Evolutionary conservation across 352 stramenopile species (phyloP).

Genomic region (Thalassiosira oceanica): DNA sequence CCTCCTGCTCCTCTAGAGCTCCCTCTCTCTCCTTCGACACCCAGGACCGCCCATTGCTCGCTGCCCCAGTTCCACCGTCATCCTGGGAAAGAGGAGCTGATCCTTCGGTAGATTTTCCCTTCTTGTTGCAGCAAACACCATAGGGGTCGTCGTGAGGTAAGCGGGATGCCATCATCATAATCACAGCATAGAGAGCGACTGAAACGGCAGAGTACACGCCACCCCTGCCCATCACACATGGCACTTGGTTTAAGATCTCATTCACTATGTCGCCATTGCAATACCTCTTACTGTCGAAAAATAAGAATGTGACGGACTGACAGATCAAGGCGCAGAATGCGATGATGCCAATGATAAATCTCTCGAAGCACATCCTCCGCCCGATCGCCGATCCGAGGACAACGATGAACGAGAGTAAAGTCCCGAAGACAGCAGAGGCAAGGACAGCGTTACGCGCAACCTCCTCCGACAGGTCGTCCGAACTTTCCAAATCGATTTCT

Average conservation of each 20-base stretch:
- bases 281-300: conserved; percentile 45
- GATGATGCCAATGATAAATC: conserved; percentile 22
- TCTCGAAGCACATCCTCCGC: conserved; percentile 25
- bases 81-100: neutral
- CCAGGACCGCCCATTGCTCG: conserved; percentile 20
- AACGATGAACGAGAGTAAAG: conserved; percentile 13
- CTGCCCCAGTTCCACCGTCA: conserved; percentile 3
- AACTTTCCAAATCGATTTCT: conserved; percentile 17
- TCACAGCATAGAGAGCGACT: conserved; percentile 18
- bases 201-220: conserved; percentile 14
- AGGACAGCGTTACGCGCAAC: conserved; percentile 27
- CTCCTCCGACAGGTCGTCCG: conserved; percentile 28
- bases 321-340: conserved; percentile 14
- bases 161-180: conserved; percentile 22
- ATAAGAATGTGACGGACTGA: conserved; percentile 29
- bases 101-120: conserved; percentile 1
- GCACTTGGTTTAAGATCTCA: conserved; percentile 36
- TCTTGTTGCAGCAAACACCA: conserved; percentile 16
- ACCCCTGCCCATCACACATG: conserved; percentile 24
- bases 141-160: conserved; percentile 27
- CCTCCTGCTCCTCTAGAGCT: no score
- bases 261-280: conserved; percentile 40
- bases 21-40: conserved; percentile 19
- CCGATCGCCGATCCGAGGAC: conserved; percentile 22
- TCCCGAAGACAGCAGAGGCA: conserved; percentile 12